Percentiles rank a stretch among this genome's conserved stretches.
phyloP scores from a whole-genome alignment of 352 stramenopile genomes.

The Phytophthora foliorum region DNA sequence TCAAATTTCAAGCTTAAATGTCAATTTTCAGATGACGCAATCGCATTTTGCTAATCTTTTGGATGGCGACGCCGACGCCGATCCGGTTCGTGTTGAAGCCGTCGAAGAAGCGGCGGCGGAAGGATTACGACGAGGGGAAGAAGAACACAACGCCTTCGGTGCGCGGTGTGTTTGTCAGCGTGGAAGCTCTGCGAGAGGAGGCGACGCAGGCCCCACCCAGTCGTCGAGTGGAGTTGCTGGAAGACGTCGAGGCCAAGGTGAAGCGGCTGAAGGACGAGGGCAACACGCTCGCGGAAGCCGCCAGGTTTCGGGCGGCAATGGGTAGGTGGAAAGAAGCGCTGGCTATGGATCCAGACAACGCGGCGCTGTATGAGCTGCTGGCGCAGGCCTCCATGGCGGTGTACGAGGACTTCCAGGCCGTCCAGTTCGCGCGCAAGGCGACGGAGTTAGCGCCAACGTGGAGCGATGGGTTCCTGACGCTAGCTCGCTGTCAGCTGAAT shows the following conservation, averaged over 20 bases:
- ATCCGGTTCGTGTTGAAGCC: constrained; percentile 44
- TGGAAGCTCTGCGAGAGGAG: constrained; percentile 14
- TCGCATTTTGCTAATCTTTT: too few relatives aligned
- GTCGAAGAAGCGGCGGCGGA: constrained; percentile 46
- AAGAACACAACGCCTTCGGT: background rate
- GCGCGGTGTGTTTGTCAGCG: constrained; percentile 16
- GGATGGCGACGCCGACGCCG: background rate
- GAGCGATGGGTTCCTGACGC: constrained; percentile 76
- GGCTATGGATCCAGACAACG: constrained; percentile 51
- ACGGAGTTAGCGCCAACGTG: constrained; percentile 64
- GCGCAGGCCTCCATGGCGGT: constrained; percentile 78
- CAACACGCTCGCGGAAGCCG: constrained; percentile 79
- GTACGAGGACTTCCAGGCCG: constrained; percentile 80
- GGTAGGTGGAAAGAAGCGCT: constrained; percentile 73
- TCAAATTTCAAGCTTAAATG: background rate
- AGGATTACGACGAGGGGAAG: constrained; percentile 1
- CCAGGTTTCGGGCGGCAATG: constrained; percentile 71
- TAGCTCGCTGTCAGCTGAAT: constrained; percentile 79
- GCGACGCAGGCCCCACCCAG: background rate
- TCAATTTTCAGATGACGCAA: background rate
- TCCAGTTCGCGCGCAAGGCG: constrained; percentile 71
- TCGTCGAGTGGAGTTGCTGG: constrained; percentile 48
- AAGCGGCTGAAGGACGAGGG: constrained; percentile 81
- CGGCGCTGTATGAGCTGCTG: constrained; percentile 70
- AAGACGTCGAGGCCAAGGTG: constrained; percentile 64